Conservation (phyloP, 129 eudicot species). For the Lactuca sativa region DNA sequence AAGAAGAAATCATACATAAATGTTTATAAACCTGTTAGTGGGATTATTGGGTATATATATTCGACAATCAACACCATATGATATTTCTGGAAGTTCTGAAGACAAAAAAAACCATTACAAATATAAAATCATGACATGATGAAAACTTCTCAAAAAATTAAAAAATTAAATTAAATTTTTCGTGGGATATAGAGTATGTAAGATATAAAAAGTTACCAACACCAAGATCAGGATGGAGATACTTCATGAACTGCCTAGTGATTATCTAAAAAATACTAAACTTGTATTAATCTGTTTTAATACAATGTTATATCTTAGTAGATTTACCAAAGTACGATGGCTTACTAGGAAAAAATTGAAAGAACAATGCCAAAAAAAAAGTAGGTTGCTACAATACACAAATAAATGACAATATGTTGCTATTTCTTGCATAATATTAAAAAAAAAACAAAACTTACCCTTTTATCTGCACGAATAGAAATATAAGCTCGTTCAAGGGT, state of each 20-base stretch:
- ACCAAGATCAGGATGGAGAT: constrained; percentile 93
- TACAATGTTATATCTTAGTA: too few relatives aligned
- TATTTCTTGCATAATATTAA: neutral
- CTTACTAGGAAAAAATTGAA: too few relatives aligned
- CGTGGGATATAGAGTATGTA: too few relatives aligned
- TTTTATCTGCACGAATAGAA: constrained; percentile 83
- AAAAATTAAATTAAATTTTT: neutral
- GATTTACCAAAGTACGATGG: too few relatives aligned
- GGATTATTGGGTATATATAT: constrained; percentile 87
- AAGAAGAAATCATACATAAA: too few relatives aligned
- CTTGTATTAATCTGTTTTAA: too few relatives aligned
- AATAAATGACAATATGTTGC: too few relatives aligned
- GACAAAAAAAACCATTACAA: neutral
- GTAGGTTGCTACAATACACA: too few relatives aligned
- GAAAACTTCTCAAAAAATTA: constrained; percentile 5
- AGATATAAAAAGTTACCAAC: constrained; percentile 72
- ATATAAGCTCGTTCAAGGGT: constrained; percentile 94
- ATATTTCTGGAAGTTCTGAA: constrained; percentile 97
- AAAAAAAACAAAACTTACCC: constrained; percentile 54
- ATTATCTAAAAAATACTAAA: too few relatives aligned
- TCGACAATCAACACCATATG: constrained; percentile 96
- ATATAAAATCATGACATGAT: constrained; percentile 12
- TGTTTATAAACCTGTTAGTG: constrained; percentile 95
- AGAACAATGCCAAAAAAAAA: too few relatives aligned
- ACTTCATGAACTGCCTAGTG: constrained; percentile 97